phyloP scores from a whole-genome alignment of 768 basidiomycete genomes.

The Xerocomus brunneocitrinus region DNA sequence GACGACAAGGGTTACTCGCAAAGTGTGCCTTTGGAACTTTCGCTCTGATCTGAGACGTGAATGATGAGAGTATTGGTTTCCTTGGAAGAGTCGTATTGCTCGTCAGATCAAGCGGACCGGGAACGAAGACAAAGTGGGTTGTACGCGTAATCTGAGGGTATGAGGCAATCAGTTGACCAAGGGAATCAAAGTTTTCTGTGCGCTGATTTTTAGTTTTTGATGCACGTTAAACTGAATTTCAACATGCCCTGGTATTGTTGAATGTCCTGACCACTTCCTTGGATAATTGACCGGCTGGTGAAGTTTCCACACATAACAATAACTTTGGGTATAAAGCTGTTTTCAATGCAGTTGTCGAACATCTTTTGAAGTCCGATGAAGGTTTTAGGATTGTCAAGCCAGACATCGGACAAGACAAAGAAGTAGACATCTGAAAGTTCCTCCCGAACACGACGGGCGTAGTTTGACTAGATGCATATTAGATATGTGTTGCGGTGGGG shows the following conservation, averaged over 20 bases:
- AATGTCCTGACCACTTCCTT: slow-evolving; percentile 74
- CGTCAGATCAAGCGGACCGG: slow-evolving; percentile 88
- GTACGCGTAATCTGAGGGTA: slow-evolving; percentile 72
- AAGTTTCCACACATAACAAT: slow-evolving; percentile 96
- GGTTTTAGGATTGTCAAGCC: slow-evolving; percentile 87
- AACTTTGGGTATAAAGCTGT: slow-evolving; percentile 79
- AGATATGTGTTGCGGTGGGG: background rate
- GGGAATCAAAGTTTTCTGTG: slow-evolving; percentile 78
- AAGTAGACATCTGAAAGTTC: slow-evolving; percentile 78
- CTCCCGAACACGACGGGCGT: slow-evolving; percentile 55
- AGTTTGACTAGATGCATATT: slow-evolving; percentile 47
- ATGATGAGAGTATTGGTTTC: slow-evolving; percentile 69
- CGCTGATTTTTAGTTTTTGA: slow-evolving; percentile 1
- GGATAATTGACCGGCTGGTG: slow-evolving; percentile 72
- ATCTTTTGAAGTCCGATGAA: slow-evolving; percentile 75
- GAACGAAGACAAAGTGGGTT: slow-evolving; percentile 92
- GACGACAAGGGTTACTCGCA: slow-evolving; percentile 86
- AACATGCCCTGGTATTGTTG: slow-evolving; percentile 77
- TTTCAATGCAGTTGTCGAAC: slow-evolving; percentile 87
- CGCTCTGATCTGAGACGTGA: slow-evolving; percentile 62
- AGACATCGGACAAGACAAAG: slow-evolving; percentile 93
- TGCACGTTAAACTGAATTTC: background rate
- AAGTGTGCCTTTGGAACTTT: slow-evolving; percentile 80
- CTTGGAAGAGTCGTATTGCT: slow-evolving; percentile 79
- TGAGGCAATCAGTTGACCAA: slow-evolving; percentile 79